A percentile compares a stretch with the other conserved stretches of the same genome.
These are phyloP conservation scores for Puccinia horiana DNA, from an alignment of 1,284 basidiomycete species.

Conservation along the genomic window DNA sequence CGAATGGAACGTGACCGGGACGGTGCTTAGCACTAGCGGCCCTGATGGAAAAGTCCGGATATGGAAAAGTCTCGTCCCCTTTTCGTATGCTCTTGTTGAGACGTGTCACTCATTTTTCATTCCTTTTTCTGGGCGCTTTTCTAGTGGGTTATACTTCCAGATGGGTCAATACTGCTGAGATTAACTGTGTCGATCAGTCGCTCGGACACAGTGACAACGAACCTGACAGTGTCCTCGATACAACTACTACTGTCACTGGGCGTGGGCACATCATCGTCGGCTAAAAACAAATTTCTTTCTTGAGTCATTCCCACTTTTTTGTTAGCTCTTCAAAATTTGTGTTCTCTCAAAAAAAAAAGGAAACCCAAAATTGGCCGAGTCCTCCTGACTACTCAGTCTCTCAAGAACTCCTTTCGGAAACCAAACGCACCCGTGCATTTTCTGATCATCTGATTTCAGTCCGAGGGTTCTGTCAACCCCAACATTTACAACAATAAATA, in stretches of 20 bases:
- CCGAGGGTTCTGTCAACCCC: too few species aligned
- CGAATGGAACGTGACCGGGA: constrained; percentile 79
- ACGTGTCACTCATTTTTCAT: neutral
- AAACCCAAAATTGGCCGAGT: too few species aligned
- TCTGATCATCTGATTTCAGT: too few species aligned
- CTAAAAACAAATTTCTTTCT: constrained; percentile 7
- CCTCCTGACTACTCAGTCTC: too few species aligned
- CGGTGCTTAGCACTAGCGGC: constrained; percentile 80
- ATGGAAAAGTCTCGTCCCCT: constrained; percentile 66
- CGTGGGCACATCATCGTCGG: constrained; percentile 2
- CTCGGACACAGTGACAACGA: neutral
- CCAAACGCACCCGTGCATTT: too few species aligned
- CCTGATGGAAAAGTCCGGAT: constrained; percentile 83
- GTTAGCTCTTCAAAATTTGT: too few species aligned
- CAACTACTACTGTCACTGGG: neutral
- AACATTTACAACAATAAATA: too few species aligned
- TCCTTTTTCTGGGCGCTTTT: neutral
- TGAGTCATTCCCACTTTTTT: too few species aligned
- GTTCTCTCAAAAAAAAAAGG: too few species aligned
- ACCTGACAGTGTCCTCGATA: neutral
- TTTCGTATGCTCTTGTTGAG: neutral
- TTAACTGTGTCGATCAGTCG: constrained; percentile 18
- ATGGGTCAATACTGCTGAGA: constrained; percentile 45
- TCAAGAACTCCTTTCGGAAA: too few species aligned
- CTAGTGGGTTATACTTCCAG: constrained; percentile 44